Percentiles rank a stretch among this genome's conserved stretches.
Evolutionary conservation across 2,329 filamentous ascomycete species (phyloP).

Genomic region (Monilinia fructicola): DNA sequence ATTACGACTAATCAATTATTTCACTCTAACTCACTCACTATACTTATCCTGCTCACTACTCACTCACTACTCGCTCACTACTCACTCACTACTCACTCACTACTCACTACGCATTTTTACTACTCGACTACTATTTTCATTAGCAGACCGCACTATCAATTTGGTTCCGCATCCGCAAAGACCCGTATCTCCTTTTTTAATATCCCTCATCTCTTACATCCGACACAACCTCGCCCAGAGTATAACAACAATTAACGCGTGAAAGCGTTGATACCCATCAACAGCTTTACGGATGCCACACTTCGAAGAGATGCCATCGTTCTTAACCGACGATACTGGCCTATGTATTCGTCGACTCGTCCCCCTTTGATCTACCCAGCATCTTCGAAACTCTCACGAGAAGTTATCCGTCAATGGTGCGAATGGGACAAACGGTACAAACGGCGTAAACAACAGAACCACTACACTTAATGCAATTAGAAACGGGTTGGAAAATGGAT

Average conservation of each 20-base stretch:
- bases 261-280: constrained; percentile 34
- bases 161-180: constrained; percentile 17
- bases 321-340: constrained; percentile 47
- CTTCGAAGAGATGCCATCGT: constrained; percentile 52
- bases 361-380: constrained; percentile 42
- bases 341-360: constrained; percentile 36
- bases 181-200: constrained; percentile 18
- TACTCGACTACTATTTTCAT: background rate
- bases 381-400: constrained; percentile 40
- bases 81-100: too few relatives aligned
- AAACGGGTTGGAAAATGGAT: constrained; percentile 40
- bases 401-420: constrained; percentile 32
- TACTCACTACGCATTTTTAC: background rate
- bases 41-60: too few relatives aligned
- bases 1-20: background rate
- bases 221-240: constrained; percentile 6
- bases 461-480: constrained; percentile 38
- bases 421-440: constrained; percentile 16
- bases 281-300: constrained; percentile 43
- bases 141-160: constrained; percentile 2
- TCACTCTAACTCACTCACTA: too few relatives aligned
- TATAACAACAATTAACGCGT: constrained; percentile 27
- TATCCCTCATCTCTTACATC: background rate
- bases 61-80: background rate
- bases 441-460: constrained; percentile 33